These are phyloP conservation scores for Neoarthrinium moseri DNA, from an alignment of 2,329 filamentous ascomycete species.

Conservation along the genomic window DNA sequence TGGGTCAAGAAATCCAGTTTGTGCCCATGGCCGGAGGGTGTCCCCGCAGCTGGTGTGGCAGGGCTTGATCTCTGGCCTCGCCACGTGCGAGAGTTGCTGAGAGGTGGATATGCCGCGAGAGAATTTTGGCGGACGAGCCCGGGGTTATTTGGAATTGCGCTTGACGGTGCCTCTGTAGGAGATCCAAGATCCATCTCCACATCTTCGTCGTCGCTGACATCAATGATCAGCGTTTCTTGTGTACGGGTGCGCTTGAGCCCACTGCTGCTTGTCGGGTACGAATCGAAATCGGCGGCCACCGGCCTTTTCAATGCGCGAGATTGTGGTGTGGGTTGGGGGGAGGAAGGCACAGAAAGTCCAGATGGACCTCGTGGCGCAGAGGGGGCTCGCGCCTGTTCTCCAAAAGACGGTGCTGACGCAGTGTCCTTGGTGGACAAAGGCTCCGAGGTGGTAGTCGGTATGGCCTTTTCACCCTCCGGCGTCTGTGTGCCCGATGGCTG, in stretches of 20 bases:
- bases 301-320: constrained; percentile 51
- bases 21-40: constrained; percentile 25
- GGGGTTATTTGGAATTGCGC: constrained; percentile 28
- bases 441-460: background rate
- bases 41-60: constrained; percentile 31
- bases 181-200: constrained; percentile 68
- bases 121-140: constrained; percentile 34
- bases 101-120: constrained; percentile 44
- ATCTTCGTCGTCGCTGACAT: constrained; percentile 75
- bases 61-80: constrained; percentile 39
- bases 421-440: too few species aligned
- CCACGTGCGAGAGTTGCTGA: constrained; percentile 36
- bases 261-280: constrained; percentile 38
- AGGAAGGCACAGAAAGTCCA: constrained; percentile 20
- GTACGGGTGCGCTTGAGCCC: constrained; percentile 57
- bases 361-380: constrained; percentile 21
- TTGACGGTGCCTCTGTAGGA: constrained; percentile 38
- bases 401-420: background rate
- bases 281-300: constrained; percentile 70
- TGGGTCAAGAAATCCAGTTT: constrained; percentile 32
- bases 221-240: constrained; percentile 65
- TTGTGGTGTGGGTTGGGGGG: constrained; percentile 21
- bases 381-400: constrained; percentile 11
- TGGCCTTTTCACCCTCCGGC: constrained; percentile 5
- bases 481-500: constrained; percentile 12